phyloP scores from a whole-genome alignment of 257 asterid genomes.

The Jacaranda mimosifolia region DNA sequence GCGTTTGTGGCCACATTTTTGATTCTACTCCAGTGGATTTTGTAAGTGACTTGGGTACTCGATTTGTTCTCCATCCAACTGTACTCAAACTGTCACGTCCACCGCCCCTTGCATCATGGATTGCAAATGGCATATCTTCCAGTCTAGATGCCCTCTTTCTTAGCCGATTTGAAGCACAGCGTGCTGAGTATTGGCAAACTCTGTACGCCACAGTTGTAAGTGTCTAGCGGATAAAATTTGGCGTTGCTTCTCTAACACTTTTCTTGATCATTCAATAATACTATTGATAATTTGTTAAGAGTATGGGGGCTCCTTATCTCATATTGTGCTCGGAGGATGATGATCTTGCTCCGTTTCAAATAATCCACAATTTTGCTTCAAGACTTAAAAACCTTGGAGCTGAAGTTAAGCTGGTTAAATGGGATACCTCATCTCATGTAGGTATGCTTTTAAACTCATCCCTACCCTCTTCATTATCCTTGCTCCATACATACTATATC shows the following conservation, averaged over 20 bases:
- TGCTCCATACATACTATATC: background rate
- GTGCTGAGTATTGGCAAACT: constrained; percentile 98
- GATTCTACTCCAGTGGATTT: constrained; percentile 96
- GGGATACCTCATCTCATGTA: constrained; percentile 86
- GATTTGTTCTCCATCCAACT: constrained; percentile 80
- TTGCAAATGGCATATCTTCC: constrained; percentile 75
- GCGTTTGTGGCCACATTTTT: constrained; percentile 81
- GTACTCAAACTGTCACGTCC: constrained; percentile 73
- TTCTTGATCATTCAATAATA: constrained; percentile 23
- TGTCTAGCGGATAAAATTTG: constrained; percentile 7
- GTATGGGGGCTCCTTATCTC: constrained; percentile 90
- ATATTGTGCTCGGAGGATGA: constrained; percentile 94
- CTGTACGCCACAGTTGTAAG: constrained; percentile 87
- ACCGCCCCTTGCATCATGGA: constrained; percentile 78
- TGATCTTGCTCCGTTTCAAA: constrained; percentile 82
- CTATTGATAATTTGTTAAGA: constrained; percentile 49
- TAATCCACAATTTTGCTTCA: constrained; percentile 73
- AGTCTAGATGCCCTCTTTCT: constrained; percentile 85
- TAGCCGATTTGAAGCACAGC: constrained; percentile 75
- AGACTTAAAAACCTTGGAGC: constrained; percentile 80
- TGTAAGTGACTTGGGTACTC: constrained; percentile 77
- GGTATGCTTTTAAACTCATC: constrained; percentile 59
- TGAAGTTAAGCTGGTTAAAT: constrained; percentile 79
- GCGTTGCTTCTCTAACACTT: background rate
- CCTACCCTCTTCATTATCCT: background rate